These are phyloP conservation scores for Populus euphratica DNA, from an alignment of 345 rosid genomes.

Conservation along the genomic window DNA sequence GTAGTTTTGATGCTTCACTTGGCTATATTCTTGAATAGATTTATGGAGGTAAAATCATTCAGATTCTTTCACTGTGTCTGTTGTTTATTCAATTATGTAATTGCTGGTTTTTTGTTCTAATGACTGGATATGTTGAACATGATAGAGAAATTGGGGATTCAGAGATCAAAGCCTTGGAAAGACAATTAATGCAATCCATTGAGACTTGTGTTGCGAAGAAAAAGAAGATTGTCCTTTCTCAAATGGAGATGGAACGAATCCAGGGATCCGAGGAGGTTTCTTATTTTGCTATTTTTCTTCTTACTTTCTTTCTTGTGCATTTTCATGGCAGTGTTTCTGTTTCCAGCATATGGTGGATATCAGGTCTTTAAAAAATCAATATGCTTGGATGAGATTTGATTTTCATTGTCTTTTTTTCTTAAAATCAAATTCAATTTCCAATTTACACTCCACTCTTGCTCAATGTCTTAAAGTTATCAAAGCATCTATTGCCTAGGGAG, in stretches of 20 bases:
- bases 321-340: background rate
- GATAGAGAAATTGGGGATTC: slow-evolving; percentile 87
- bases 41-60: background rate
- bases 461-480: background rate
- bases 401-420: background rate
- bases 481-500: background rate
- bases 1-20: background rate
- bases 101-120: slow-evolving; percentile 3
- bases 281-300: slow-evolving; percentile 18
- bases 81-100: background rate
- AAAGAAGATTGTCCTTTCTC: slow-evolving; percentile 81
- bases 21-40: background rate
- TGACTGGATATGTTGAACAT: slow-evolving; percentile 5
- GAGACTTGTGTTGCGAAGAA: slow-evolving; percentile 87
- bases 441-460: background rate
- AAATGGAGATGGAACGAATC: slow-evolving; percentile 84
- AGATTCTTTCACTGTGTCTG: background rate
- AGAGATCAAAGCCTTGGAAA: slow-evolving; percentile 82
- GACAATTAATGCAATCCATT: slow-evolving; percentile 91
- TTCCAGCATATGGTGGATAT: background rate
- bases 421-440: background rate
- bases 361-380: background rate
- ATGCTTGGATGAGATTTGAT: background rate
- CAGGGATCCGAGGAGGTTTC: slow-evolving; percentile 86
- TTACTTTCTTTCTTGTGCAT: background rate